Conservation (phyloP, 768 basidiomycete genomes). For the Cyathus striatus region DNA sequence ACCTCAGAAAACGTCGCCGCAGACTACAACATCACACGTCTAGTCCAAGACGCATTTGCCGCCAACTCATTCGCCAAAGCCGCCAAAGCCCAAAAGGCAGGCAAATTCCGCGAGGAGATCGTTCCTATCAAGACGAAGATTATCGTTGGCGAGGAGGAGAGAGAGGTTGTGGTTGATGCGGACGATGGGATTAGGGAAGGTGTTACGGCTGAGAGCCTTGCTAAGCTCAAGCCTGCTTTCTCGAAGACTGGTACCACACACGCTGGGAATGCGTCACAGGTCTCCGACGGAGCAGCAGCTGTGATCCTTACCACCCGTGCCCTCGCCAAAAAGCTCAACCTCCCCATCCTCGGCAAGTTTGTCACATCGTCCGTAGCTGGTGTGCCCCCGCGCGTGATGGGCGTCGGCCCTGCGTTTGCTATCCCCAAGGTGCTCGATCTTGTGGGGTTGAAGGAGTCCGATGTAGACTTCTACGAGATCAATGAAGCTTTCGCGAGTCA, state of each 20-base stretch:
- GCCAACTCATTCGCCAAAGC: constrained; percentile 85
- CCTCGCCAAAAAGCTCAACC: constrained; percentile 73
- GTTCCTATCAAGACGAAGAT: constrained; percentile 70
- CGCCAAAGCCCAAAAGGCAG: constrained; percentile 70
- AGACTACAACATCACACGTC: constrained; percentile 70
- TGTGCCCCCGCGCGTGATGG: constrained; percentile 87
- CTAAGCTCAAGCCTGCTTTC: constrained; percentile 87
- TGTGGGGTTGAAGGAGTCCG: constrained; percentile 57
- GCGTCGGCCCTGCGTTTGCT: constrained; percentile 86
- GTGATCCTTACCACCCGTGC: constrained; percentile 80
- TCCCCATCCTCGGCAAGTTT: constrained; percentile 87
- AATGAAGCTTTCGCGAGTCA: constrained; percentile 89
- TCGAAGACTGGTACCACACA: constrained; percentile 70
- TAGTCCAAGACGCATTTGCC: constrained; percentile 80
- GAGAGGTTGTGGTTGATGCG: constrained; percentile 60
- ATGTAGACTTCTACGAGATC: constrained; percentile 89
- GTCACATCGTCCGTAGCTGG: constrained; percentile 66
- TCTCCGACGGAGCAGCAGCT: constrained; percentile 91
- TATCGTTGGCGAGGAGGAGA: constrained; percentile 70
- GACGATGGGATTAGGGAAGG: constrained; percentile 89
- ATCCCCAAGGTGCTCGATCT: constrained; percentile 71
- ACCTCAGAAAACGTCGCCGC: constrained; percentile 91
- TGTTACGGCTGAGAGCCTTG: constrained; percentile 71
- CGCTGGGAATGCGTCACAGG: constrained; percentile 82
- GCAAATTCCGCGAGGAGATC: constrained; percentile 82